Evolutionary conservation across 1,284 basidiomycete species (phyloP).

Genomic region (Microbotryomycetes sp.): DNA sequence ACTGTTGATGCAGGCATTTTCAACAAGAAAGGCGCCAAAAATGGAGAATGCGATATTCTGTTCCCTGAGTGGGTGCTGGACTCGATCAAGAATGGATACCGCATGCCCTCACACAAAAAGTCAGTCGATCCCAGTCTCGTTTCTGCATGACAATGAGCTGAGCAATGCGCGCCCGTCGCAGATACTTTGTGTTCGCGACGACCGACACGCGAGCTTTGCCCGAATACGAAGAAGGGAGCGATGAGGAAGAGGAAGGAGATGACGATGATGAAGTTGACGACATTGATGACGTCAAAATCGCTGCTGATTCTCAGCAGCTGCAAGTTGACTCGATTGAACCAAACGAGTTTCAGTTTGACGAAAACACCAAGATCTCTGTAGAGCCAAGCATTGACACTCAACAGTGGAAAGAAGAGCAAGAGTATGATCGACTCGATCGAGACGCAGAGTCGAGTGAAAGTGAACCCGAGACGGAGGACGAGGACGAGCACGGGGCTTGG

Average conservation of each 20-base stretch:
- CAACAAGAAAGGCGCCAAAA: constrained; percentile 49
- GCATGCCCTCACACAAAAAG: constrained; percentile 16
- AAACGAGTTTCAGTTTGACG: too few species aligned
- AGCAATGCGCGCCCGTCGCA: neutral
- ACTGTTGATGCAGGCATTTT: constrained; percentile 35
- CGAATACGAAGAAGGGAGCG: constrained; percentile 27
- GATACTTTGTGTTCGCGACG: constrained; percentile 12
- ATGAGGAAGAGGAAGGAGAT: constrained; percentile 38
- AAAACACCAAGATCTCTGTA: too few species aligned
- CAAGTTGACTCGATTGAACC: neutral
- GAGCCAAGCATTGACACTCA: too few species aligned
- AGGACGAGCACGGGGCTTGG: constrained; percentile 44
- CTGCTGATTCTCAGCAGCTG: neutral
- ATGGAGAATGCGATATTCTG: constrained; percentile 56
- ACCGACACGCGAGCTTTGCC: neutral
- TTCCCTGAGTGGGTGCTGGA: constrained; percentile 73
- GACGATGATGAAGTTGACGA: constrained; percentile 6
- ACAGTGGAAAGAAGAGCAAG: constrained; percentile 14
- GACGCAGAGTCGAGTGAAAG: constrained; percentile 23
- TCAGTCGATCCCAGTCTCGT: neutral
- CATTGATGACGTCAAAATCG: neutral
- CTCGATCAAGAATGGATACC: constrained; percentile 53
- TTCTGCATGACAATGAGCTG: neutral
- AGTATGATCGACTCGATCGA: neutral
- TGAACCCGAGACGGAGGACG: constrained; percentile 37